Conservation (phyloP, 495 filamentous ascomycete genomes). For the Sabuloglossum arenarium region DNA sequence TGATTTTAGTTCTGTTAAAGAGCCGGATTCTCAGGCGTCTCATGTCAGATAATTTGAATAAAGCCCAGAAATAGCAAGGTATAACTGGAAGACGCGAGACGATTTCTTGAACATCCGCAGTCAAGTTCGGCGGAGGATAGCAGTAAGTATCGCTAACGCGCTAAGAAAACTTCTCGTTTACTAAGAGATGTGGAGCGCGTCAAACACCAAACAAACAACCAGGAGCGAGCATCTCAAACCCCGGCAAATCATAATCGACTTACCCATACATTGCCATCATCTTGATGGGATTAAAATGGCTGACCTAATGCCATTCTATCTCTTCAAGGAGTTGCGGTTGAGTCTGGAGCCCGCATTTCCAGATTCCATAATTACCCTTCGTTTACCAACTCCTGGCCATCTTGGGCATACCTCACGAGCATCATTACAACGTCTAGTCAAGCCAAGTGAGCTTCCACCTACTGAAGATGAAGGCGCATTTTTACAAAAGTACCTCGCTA, state of each 20-base stretch:
- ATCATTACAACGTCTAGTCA: constrained; percentile 17
- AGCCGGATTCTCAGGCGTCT: neutral
- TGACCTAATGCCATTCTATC: constrained; percentile 10
- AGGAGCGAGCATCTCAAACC: neutral
- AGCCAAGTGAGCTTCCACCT: constrained; percentile 19
- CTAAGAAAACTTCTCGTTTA: neutral
- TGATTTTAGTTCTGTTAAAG: neutral
- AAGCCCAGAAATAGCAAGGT: neutral
- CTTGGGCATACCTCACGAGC: constrained; percentile 12
- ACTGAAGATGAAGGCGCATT: constrained; percentile 59
- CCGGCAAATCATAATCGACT: too few species aligned
- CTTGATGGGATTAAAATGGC: constrained; percentile 16
- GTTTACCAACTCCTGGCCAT: constrained; percentile 16
- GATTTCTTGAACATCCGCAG: too few species aligned
- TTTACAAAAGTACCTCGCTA: constrained; percentile 47
- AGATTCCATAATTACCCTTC: constrained; percentile 49
- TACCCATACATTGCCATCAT: neutral
- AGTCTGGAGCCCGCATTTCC: constrained; percentile 54
- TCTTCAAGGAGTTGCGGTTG: constrained; percentile 75
- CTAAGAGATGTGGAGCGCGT: neutral
- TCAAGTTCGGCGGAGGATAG: too few species aligned
- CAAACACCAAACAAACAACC: neutral
- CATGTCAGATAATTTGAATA: neutral
- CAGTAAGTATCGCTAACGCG: neutral
- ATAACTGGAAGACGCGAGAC: neutral